Base-by-base conservation (phyloP, 192 early-diverging fungal genomes). In the Entomortierella parvispora region DNA sequence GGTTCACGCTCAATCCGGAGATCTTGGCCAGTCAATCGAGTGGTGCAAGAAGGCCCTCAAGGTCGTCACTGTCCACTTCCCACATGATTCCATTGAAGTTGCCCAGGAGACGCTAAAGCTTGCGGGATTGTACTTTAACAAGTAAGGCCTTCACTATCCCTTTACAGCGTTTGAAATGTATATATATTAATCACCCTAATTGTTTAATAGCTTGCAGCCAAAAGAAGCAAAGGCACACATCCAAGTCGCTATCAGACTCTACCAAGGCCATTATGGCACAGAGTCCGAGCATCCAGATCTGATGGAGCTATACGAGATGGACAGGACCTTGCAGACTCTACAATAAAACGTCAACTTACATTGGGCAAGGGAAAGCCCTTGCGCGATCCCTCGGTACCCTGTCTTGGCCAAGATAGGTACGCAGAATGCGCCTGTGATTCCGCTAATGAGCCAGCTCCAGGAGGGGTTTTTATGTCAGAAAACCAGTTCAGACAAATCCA, bases 101-200 rank as follows among this genome's bases (percentile, higher is more conserved):
- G 74, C 74, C 0, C 74, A 77, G 43, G 74, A 77, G 14, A 77
- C 65, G 2, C 66, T 77, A 2, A 77, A 77, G n/a, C 74, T 77
- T 26, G 74, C 74, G 9, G 74, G 74, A 8, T 20, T 77, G 25
- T 18, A 68, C 32, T 77, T 77, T 22, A 77, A 77, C 65, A 77
- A 77, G 74, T 77, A 68, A 51, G 62, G n/a, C n/a, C n/a, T n/a
- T n/a, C n/a, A 11, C 5, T 34, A 0, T 51, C 14, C 17, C 14
- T 50, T 8, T 4, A 29, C 0, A 3, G n/a, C 0, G 18, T 33
- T 12, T 10, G 37, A 4, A 1, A 14, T 15, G 17, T 11, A 11
- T 52, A 31, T 11, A 52, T 42, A 40, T 42, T 20, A 23, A 25
- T 42, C 28, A 28, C 26, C 22, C 29, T 34, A 17, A 20, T 23